These are phyloP conservation scores for Pelargonium nanum DNA, from an alignment of 345 rosid genomes.

Conservation along the genomic window DNA sequence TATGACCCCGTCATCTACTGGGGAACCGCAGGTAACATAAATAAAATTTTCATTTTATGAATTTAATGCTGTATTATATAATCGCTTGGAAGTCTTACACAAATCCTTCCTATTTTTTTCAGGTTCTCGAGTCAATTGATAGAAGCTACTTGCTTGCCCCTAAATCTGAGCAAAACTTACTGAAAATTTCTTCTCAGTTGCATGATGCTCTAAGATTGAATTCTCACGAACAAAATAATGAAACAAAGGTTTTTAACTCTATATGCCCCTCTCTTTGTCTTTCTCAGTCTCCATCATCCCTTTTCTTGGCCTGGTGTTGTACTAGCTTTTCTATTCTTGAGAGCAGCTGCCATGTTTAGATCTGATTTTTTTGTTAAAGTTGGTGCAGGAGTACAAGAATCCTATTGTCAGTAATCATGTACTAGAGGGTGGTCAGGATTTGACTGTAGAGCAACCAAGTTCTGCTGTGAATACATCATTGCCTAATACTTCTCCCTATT, in stretches of 20 bases:
- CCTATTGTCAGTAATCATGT: constrained; percentile 24
- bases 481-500: constrained; percentile 16
- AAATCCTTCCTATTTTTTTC: constrained; percentile 8
- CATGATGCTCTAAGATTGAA: constrained; percentile 42
- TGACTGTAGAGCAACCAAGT: constrained; percentile 41
- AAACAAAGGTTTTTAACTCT: constrained; percentile 38
- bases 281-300: not conserved
- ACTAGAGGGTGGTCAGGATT: constrained; percentile 32
- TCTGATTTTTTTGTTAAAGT: constrained; percentile 7
- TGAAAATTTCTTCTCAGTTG: constrained; percentile 65
- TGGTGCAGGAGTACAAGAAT: constrained; percentile 39
- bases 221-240: constrained; percentile 31
- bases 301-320: no score
- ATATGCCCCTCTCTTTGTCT: not conserved
- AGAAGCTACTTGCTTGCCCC: constrained; percentile 32
- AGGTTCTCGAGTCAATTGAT: constrained; percentile 52
- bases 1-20: constrained; percentile 35
- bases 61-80: not conserved
- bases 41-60: not conserved
- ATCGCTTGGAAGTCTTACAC: not conserved
- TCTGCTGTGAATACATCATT: constrained; percentile 27
- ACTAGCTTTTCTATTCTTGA: constrained; percentile 1
- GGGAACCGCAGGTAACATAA: constrained; percentile 46
- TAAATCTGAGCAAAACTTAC: constrained; percentile 40
- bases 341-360: constrained; percentile 2